Evolutionary conservation across 352 stramenopile species (phyloP), one percentile per base, ranked within the genome.

Genomic region (Pythium sukuiense): DNA sequence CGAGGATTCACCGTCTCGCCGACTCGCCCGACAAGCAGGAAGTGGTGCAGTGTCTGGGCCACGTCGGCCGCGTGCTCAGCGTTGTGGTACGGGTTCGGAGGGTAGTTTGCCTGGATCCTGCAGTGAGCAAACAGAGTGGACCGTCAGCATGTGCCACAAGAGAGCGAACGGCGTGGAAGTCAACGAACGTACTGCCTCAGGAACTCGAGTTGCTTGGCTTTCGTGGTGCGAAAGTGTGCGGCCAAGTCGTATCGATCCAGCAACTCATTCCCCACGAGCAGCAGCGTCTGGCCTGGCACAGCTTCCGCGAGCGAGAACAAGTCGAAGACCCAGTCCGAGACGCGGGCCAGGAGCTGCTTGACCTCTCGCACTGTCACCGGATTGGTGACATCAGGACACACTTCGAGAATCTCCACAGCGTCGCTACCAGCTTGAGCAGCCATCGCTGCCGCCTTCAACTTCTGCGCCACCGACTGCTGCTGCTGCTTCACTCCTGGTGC

Each of bases 11-110:
- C 79, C 8, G 80, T 76, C 37, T 68, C 79, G 5, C 87, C 83
- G 14, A 93, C 39, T 3, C 74, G 73, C 43, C 81, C 83, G 3
- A 76, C 64, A 2, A 68, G 70, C 14, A 95, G 32, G 65, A 95
- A 90, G 50, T 92, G 82, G 61, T 92, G 79, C 16, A 95, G 63
- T 41, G 79, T 83, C 72, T 93, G 84, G 6, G 80, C 78, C 6
- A 96, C 89, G 65, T 97, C 89, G 29, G 87, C 84, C 3, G 88
- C 88, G 30, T 97, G 89, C 35, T 90, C 77, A 14, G 82, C 79
- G 63, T 96, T 97, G 66, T 97, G 89, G 67, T 96, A 96, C 14
- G 89, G 87, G 48, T 95, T 80, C 24, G 61, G 65, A 57, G 85
- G 71, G 73, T 95, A 95, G 43, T 81, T 79, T 46, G 65, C 63